Conservation (phyloP, 257 asterid genomes). For the Solanum gracilifrons region DNA sequence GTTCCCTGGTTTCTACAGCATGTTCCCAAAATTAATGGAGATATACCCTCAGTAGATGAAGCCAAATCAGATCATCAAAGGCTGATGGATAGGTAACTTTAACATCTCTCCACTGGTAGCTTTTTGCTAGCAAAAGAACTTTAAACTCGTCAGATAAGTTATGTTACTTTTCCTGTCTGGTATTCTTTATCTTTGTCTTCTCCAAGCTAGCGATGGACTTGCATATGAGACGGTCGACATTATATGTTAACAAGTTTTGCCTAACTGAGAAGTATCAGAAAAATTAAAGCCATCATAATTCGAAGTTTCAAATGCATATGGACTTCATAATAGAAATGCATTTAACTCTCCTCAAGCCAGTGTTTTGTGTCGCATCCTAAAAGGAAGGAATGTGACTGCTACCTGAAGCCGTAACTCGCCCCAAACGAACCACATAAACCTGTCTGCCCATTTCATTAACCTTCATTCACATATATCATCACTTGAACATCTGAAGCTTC, state of each 20-base stretch:
- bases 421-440: background rate
- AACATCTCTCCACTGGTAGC: background rate
- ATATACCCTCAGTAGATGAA: constrained; percentile 77
- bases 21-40: constrained; percentile 80
- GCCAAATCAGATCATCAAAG: constrained; percentile 77
- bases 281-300: background rate
- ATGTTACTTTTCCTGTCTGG: background rate
- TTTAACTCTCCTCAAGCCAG: background rate
- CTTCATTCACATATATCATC: background rate
- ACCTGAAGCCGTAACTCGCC: background rate
- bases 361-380: background rate
- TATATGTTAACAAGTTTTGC: background rate
- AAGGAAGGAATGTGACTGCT: background rate
- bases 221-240: background rate
- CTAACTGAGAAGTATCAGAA: background rate
- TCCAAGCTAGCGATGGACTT: background rate
- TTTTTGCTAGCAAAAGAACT: background rate
- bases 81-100: constrained; percentile 57
- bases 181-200: background rate
- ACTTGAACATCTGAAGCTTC: background rate
- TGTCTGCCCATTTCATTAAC: background rate
- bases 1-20: constrained; percentile 33
- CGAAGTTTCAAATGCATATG: background rate
- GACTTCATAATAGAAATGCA: background rate
- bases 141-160: background rate